These are phyloP conservation scores for Leccinum longicurvipes DNA, from an alignment of 768 basidiomycete genomes.

Conservation along the genomic window DNA sequence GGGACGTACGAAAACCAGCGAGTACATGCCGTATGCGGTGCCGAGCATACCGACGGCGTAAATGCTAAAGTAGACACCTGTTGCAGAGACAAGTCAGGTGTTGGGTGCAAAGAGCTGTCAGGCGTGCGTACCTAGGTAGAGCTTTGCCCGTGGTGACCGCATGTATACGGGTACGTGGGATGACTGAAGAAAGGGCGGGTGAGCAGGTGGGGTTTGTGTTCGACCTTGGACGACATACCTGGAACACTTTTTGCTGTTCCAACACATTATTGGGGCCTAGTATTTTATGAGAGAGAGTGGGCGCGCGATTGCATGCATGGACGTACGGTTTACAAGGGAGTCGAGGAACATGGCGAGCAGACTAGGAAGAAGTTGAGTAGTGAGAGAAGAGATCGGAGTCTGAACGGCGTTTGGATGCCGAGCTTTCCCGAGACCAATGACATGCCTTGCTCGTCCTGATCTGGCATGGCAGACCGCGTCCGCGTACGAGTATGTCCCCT, in stretches of 20 bases:
- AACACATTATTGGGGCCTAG: slow-evolving; percentile 61
- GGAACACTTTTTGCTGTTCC: slow-evolving; percentile 62
- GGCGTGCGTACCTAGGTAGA: slow-evolving; percentile 57
- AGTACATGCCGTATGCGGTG: slow-evolving; percentile 47
- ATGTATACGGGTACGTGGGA: slow-evolving; percentile 54
- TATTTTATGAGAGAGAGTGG: accelerated
- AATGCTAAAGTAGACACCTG: slow-evolving; percentile 54
- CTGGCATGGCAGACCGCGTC: slow-evolving; percentile 67
- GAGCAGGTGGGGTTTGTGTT: neutral
- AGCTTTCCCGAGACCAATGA: slow-evolving; percentile 32
- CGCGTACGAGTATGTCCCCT: slow-evolving; percentile 65
- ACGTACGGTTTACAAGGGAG: slow-evolving; percentile 65
- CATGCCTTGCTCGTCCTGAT: slow-evolving; percentile 39
- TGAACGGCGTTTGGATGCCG: slow-evolving; percentile 34
- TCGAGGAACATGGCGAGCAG: slow-evolving; percentile 45
- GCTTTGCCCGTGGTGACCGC: slow-evolving; percentile 55
- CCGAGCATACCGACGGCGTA: slow-evolving; percentile 55
- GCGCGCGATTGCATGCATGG: neutral
- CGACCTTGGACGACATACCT: slow-evolving; percentile 41
- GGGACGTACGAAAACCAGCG: slow-evolving; percentile 44
- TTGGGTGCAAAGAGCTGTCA: no score
- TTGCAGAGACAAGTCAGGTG: no score
- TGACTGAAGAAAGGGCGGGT: slow-evolving; percentile 20
- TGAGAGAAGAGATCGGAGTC: slow-evolving; percentile 26
- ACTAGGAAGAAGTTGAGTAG: neutral